Base-by-base conservation (phyloP, 2,329 filamentous ascomycete genomes). In the Dryadomyces quercus-mongolicae region DNA sequence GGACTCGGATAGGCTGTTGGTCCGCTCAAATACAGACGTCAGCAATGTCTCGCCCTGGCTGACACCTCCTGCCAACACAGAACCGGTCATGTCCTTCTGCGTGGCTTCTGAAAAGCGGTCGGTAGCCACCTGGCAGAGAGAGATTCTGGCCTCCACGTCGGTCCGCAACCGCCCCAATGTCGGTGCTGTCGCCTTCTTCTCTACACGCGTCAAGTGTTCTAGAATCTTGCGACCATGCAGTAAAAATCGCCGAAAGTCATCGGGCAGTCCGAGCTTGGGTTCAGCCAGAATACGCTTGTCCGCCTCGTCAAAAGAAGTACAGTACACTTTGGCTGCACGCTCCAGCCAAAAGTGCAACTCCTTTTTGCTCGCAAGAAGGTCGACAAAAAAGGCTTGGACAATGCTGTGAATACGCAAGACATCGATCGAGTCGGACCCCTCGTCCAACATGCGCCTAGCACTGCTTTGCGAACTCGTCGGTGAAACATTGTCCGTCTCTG, bases 351-450 rank as follows among this genome's bases (percentile, higher is more conserved):
- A 71, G 0, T 65, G 60, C 0, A 72, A 63, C 51, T 71, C 64
- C 34, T 67, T 68, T 18, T 70, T 67, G 15, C 72, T 67, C 20
- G 66, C 65, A 2, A 78, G 63, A 0, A 68, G 67, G 49, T 77
- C 74, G 22, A 74, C 65, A 55, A 78, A 77, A 57, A 78, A 79
- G 2, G 70, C 71, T 57, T 79, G 76, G 1, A 79, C 73, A 5
- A 79, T 74, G 36, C 70, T 71, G 58, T 78, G 76, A 8, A 78
- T 65, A 22, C 71, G 64, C 1, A 80, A 68, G 20, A 77, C 70
- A 54, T 80, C 76, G 8, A 78, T 65, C 44, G 66, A 70, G 40
- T 77, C 74, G 12, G 67, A 64, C 2, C 67, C 59, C 62, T 69
- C 68, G 55, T 75, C 70, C 44, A 69, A 64, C 56, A 68, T 62